Base-by-base conservation (phyloP, 2,329 filamentous ascomycete species). In the Ceratocystis huliohia region DNA sequence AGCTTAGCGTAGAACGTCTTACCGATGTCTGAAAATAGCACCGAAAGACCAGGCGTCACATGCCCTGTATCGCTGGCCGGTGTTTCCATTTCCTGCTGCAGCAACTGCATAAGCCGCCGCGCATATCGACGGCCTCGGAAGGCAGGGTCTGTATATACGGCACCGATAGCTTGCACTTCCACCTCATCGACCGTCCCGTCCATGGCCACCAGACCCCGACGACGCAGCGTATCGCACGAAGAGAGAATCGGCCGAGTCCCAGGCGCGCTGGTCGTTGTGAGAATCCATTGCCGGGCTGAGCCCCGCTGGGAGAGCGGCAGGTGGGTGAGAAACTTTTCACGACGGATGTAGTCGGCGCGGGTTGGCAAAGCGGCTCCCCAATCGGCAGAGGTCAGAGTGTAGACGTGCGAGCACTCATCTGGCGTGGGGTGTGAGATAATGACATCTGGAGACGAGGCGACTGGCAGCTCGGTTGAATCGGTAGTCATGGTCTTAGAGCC, bases 1-100 rank as follows among this genome's bases (percentile, higher is more conserved):
- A 84, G 80, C 41, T 79, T 80, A 2, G 87, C 83, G 76, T 96
- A 96, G 75, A 91, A 96, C 48, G 78, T 78, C 78, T 90, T 88
- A 22, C 92, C 90, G 69, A 95, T 91, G 72, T 95, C 90, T 7
- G 91, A 96, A 75, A 86, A 96, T 7, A 96, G 79, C 6, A 95
- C 82, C 0, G 89, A 92, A 74, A 93, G 94, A 15, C 75, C 69
- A 74, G 80, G 73, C 63, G 77, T 75, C 30, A 72, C 70, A n/a
- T 71, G 61, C 28, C 72, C 46, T 69, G 72, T 63, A 69, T 25
- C 70, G 53, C 76, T 70, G 46, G 1, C 65, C 65, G 15, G 70
- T 70, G 63, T 56, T 22, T 56, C 65, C 28, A 64, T 62, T 22
- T 66, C 61, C 15, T 44, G 20, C 44, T 61, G 48, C n/a, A 67